Evolutionary conservation across 2,329 filamentous ascomycete genomes (phyloP).

Genomic region (Hypoxylon sp.): DNA sequence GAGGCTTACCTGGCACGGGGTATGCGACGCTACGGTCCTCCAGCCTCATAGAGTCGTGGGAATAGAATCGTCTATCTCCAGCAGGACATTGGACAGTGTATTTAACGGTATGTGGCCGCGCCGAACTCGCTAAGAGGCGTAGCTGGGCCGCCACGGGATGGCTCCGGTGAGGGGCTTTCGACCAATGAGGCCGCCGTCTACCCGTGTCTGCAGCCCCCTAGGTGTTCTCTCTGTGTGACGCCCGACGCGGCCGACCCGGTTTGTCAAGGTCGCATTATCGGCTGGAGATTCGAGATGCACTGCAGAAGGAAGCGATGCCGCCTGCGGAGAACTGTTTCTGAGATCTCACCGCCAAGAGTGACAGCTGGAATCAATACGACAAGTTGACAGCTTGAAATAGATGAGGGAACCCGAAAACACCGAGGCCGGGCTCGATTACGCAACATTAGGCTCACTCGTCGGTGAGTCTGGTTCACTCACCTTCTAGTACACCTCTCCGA

Average conservation of each 20-base stretch:
- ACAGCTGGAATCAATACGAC: neutral
- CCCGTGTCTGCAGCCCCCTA: neutral
- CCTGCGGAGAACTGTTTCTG: neutral
- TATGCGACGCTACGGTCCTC: neutral
- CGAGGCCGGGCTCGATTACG: neutral
- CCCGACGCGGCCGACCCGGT: conserved; percentile 1
- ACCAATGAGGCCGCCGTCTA: conserved; percentile 5
- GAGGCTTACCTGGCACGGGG: neutral
- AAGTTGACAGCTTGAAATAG: neutral
- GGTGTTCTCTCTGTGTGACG: conserved; percentile 3
- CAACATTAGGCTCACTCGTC: neutral
- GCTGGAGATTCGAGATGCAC: conserved; percentile 10
- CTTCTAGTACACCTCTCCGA: neutral
- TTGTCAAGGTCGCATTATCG: conserved; percentile 1
- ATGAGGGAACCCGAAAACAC: neutral
- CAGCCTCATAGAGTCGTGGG: neutral
- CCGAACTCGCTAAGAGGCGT: neutral
- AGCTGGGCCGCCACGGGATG: neutral
- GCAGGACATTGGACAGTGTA: neutral
- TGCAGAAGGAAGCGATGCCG: neutral
- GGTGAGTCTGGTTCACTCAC: neutral
- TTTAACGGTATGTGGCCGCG: neutral
- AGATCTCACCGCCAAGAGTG: neutral
- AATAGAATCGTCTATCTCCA: neutral
- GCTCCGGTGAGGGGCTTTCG: neutral